A percentile compares a stretch with the other conserved stretches of the same genome.
phyloP scores from a whole-genome alignment of 2,329 filamentous ascomycete genomes.

The Ceratocystiopsis sp. region DNA sequence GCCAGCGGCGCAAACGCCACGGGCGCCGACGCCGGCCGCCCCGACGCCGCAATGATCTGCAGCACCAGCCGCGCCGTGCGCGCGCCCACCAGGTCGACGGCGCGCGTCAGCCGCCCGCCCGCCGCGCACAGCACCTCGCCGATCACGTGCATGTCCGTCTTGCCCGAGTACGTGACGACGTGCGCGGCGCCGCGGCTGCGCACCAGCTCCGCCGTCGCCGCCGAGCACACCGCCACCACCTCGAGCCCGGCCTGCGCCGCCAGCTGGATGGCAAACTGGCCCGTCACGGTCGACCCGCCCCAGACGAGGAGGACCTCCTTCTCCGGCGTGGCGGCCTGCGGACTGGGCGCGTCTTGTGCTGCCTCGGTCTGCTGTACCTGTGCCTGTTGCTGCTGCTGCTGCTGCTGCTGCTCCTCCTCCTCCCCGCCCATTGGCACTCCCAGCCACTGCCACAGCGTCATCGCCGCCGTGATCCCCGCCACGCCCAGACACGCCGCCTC shows the following conservation, averaged over 20 bases:
- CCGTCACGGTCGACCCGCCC: conserved; percentile 24
- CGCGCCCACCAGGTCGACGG: conserved; percentile 21
- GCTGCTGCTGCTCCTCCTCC: neutral
- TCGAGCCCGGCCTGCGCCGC: conserved; percentile 17
- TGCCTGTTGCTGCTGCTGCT: neutral
- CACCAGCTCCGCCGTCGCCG: conserved; percentile 15
- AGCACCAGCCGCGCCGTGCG: conserved; percentile 17
- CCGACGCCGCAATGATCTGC: conserved; percentile 12
- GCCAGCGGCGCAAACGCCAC: conserved; percentile 19
- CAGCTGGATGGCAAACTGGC: conserved; percentile 23
- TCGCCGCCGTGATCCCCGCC: conserved; percentile 22
- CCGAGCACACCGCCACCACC: conserved; percentile 20
- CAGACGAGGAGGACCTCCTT: conserved; percentile 18
- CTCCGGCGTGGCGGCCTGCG: neutral
- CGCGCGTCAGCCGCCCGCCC: conserved; percentile 15
- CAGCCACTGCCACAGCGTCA: conserved; percentile 25
- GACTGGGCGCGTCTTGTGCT: too few relatives aligned
- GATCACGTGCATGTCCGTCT: conserved; percentile 16
- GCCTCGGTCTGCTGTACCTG: neutral
- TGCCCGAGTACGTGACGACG: conserved; percentile 18
- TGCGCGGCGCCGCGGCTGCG: conserved; percentile 16
- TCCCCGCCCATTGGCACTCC: conserved; percentile 13
- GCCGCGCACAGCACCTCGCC: conserved; percentile 15
- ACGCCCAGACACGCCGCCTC: conserved; percentile 22
- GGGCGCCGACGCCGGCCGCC: neutral